Conservation (phyloP, 208 protist genomes). For the Leishmania tarentolae region DNA sequence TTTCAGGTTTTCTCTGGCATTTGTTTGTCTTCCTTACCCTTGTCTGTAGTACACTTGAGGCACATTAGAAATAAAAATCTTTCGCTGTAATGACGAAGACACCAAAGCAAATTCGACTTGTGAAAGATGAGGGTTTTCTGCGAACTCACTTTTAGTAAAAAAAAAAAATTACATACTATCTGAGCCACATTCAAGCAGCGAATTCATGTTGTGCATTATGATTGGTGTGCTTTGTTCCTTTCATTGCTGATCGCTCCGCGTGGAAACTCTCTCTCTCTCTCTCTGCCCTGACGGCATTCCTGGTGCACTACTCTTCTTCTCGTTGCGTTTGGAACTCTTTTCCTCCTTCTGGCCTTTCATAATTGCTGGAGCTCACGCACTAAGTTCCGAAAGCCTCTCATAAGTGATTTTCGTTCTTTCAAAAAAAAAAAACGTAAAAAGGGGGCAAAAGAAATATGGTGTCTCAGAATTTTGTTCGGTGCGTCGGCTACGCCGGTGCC, state of each 20-base stretch:
- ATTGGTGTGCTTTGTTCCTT: neutral
- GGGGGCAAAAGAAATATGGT: constrained; percentile 52
- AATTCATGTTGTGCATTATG: neutral
- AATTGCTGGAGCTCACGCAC: neutral
- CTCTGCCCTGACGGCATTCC: neutral
- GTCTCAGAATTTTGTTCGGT: constrained; percentile 66
- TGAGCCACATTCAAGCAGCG: neutral
- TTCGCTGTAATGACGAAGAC: neutral
- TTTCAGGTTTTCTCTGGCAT: neutral
- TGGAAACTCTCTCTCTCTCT: neutral
- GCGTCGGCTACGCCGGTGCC: constrained; percentile 81
- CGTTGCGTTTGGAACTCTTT: neutral
- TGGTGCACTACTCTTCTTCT: neutral
- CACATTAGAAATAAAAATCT: neutral
- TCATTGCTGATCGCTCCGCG: neutral
- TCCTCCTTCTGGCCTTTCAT: neutral
- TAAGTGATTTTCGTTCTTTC: constrained; percentile 7
- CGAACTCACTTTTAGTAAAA: neutral
- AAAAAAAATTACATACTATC: neutral
- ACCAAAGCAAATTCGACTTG: neutral
- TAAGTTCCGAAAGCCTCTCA: neutral
- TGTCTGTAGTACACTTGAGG: neutral
- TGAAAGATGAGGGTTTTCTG: neutral
- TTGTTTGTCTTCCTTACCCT: neutral
- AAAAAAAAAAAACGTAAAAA: neutral